These are phyloP conservation scores for Yarrowia sp. DNA, from an alignment of 805 yeast genomes.

Conservation along the genomic window DNA sequence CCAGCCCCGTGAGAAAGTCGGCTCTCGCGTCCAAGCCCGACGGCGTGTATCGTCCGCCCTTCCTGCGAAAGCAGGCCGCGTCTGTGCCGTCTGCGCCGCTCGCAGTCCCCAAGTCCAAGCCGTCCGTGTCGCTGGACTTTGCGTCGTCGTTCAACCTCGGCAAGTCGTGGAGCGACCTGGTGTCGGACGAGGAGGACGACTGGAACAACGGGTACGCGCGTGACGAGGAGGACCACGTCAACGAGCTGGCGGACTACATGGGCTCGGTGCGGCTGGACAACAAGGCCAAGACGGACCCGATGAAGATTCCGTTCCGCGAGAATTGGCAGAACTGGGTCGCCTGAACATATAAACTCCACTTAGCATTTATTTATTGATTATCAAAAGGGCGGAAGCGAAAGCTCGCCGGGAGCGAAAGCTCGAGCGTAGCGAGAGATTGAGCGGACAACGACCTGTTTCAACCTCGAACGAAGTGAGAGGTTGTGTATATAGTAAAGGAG, in stretches of 20 bases:
- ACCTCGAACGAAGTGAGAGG: no score
- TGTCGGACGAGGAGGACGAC: constrained; percentile 35
- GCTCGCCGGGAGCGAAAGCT: no score
- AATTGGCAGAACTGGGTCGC: constrained; percentile 27
- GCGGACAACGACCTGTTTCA: no score
- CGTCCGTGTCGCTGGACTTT: constrained; percentile 30
- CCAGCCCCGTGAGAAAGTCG: no score
- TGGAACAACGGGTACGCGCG: constrained; percentile 27
- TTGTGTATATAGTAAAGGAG: no score
- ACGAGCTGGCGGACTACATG: constrained; percentile 20
- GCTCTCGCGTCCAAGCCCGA: constrained; percentile 7
- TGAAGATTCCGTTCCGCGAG: constrained; percentile 20
- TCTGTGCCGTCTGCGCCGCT: constrained; percentile 13
- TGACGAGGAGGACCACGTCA: constrained; percentile 20
- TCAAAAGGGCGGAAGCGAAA: no score
- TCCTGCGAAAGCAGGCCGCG: constrained; percentile 11
- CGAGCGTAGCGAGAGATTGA: no score
- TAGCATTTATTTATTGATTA: constrained; percentile 25
- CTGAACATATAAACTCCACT: constrained; percentile 21
- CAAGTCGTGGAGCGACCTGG: constrained; percentile 37
- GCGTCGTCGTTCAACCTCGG: constrained; percentile 33
- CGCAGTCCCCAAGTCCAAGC: constrained; percentile 17
- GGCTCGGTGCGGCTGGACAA: constrained; percentile 12
- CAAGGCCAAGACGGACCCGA: constrained; percentile 16
- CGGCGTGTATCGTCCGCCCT: constrained; percentile 17